A percentile compares a stretch with the other conserved stretches of the same genome.
Evolutionary conservation across 75 land plant genomes (phyloP).

Genomic region (Pseudotsuga menziesii): DNA sequence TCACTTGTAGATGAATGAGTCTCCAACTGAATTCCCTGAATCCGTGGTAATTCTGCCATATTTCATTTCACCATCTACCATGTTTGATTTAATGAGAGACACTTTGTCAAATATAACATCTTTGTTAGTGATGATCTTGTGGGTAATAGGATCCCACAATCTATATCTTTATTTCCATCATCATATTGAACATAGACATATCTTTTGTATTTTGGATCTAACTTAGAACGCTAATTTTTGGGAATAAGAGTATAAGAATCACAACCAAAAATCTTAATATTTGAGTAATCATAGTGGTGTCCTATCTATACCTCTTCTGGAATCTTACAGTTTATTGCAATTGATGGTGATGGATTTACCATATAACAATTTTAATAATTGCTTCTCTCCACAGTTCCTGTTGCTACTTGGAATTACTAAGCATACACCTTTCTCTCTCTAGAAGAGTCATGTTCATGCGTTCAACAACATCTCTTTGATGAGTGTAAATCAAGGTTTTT

Average conservation of each 20-base stretch:
- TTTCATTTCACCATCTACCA: not conserved
- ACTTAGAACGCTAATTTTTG: not conserved
- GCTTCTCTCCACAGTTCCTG: not conserved
- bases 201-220: not conserved
- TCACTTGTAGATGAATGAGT: not conserved
- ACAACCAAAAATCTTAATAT: not conserved
- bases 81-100: not conserved
- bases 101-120: not conserved
- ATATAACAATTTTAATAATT: not conserved
- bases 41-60: not conserved
- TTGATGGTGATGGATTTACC: not conserved
- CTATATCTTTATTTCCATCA: not conserved
- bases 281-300: not conserved
- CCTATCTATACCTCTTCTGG: not conserved
- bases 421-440: slow-evolving; percentile 6
- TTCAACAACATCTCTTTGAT: slow-evolving; percentile 13
- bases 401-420: not conserved
- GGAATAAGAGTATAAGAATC: not conserved
- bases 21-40: not conserved
- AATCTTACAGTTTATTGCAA: not conserved
- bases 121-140: not conserved
- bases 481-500: slow-evolving; percentile 1
- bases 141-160: not conserved
- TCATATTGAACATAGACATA: not conserved
- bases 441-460: slow-evolving; percentile 14